Evolutionary conservation across 768 basidiomycete genomes (phyloP), one percentile per base, ranked within the genome.

Genomic region (Trametes meyenii): DNA sequence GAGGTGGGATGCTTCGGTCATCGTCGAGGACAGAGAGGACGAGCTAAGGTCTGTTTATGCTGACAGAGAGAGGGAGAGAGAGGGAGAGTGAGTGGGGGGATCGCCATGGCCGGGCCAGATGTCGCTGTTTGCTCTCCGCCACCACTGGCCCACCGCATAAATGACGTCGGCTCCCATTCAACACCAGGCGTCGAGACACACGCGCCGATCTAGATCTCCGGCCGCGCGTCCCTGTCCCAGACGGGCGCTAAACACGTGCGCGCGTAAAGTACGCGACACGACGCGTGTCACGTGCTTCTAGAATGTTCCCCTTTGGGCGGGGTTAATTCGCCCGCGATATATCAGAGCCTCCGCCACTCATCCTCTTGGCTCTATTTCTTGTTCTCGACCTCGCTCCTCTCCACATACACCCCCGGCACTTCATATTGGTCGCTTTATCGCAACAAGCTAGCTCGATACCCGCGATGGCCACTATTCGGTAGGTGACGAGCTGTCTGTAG

Each of bases 1-100:
- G 52, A 88, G 4, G 63, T 50, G 64, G 55, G 35, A 36, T 53
- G 54, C 50, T 2, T 62, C 45, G 35, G 67, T 35, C 68, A 68
- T 70, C 63, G 50, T 61, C 39, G 5, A n/a, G 38, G 13, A 35
- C 10, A 29, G 49, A 45, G 36, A 39, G 21, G 14, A 12, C 35
- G 26, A 48, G 49, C 38, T 3, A 38, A 46, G 26, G 48, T 49
- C 38, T 3, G 39, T 13, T 3, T 13, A 13, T 40, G 39, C 29
- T 33, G 39, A 39, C 51, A 38, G 36, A 46, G 43, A 39, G 42
- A 19, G 54, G 36, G 40, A 59, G 36, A 39, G 29, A 49, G 53
- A 50, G 39, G 57, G 50, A 23, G 55, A 49, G 39, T 11, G 6
- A 29, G 54, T n/a, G 49, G 13, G 26, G 53, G 33, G 55, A 48